phyloP scores from a whole-genome alignment of 768 basidiomycete species.

The Amanita fuliginea region DNA sequence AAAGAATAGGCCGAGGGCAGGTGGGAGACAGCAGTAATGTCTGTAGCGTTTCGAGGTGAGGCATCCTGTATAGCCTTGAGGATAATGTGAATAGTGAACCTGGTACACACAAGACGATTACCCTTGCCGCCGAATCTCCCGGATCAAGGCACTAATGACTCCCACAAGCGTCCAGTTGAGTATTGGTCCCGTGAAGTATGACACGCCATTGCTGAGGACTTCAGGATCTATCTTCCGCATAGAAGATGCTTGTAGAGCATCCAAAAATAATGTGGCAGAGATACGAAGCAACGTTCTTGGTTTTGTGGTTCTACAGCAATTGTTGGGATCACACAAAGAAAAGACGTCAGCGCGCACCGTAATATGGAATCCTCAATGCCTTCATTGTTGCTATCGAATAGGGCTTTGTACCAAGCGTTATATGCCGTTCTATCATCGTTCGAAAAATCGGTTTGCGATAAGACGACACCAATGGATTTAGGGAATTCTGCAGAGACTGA shows the following conservation, averaged over 20 bases:
- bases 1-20: constrained; percentile 57
- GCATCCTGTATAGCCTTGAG: constrained; percentile 32
- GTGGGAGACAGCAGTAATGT: constrained; percentile 50
- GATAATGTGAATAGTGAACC: neutral
- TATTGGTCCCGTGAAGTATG: constrained; percentile 64
- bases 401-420: constrained; percentile 59
- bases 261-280: constrained; percentile 53
- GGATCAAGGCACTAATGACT: constrained; percentile 50
- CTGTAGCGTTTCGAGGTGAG: constrained; percentile 57
- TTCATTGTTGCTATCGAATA: constrained; percentile 69
- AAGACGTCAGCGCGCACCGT: constrained; percentile 24
- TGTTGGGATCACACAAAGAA: neutral
- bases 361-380: constrained; percentile 77
- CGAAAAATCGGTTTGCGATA: constrained; percentile 28
- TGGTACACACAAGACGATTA: constrained; percentile 17
- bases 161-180: constrained; percentile 76
- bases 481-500: constrained; percentile 41
- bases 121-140: constrained; percentile 48
- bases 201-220: constrained; percentile 59
- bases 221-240: constrained; percentile 56
- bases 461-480: constrained; percentile 32
- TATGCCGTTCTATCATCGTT: constrained; percentile 34
- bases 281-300: constrained; percentile 59
- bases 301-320: constrained; percentile 45
- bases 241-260: constrained; percentile 40